Conservation (phyloP, 179 eudicot genomes). For the Silene vulgaris region DNA sequence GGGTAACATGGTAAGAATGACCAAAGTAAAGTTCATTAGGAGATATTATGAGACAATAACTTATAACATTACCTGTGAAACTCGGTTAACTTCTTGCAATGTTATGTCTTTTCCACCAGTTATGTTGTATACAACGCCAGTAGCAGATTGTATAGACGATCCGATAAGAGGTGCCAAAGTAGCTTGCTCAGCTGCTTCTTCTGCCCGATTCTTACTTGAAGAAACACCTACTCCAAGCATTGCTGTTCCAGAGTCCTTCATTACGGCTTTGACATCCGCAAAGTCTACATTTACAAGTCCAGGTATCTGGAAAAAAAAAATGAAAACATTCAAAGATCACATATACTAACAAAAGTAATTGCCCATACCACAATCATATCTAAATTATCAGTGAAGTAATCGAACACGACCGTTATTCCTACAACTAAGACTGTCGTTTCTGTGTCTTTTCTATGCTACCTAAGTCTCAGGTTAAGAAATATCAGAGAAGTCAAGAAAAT, state of each 20-base stretch:
- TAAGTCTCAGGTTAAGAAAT: background rate
- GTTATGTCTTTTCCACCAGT: conserved; percentile 99
- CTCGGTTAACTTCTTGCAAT: conserved; percentile 94
- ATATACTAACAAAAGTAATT: background rate
- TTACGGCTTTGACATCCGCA: conserved; percentile 94
- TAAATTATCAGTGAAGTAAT: background rate
- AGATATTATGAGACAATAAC: background rate
- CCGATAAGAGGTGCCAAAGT: conserved; percentile 95
- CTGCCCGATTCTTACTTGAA: conserved; percentile 96
- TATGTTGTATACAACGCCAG: conserved; percentile 94
- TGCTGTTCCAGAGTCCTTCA: conserved; percentile 98
- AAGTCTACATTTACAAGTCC: conserved; percentile 98
- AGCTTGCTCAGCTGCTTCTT: conserved; percentile 99
- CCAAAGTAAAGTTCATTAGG: background rate
- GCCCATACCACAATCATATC: background rate
- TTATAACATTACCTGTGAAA: conserved; percentile 65
- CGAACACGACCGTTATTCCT: background rate
- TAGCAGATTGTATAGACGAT: conserved; percentile 95
- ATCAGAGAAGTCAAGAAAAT: background rate
- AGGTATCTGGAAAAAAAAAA: conserved; percentile 49
- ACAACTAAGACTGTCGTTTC: background rate
- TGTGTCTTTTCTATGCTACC: background rate
- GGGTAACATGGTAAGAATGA: background rate
- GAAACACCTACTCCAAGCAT: conserved; percentile 99
- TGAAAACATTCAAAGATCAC: background rate